Evolutionary conservation across 129 eudicot species (phyloP).

Genomic region (Sambucus nigra): DNA sequence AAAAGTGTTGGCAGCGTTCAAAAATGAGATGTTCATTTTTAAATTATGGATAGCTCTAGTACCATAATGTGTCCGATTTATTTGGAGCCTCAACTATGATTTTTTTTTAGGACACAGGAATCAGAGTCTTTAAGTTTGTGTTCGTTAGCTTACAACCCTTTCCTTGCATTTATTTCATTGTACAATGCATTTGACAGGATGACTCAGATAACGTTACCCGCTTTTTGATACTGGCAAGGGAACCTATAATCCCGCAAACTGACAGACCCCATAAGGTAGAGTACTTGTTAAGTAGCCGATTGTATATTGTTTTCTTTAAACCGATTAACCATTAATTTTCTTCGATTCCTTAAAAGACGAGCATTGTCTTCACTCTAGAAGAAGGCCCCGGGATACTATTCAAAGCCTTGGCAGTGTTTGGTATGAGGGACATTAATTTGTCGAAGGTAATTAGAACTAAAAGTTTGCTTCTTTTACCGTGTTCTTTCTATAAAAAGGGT

Average conservation of each 20-base stretch:
- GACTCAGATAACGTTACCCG: conserved; percentile 65
- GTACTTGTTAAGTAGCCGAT: background rate
- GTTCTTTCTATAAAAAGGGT: background rate
- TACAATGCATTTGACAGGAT: conserved; percentile 36
- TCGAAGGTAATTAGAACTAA: conserved; percentile 39
- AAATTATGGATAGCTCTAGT: too few species aligned
- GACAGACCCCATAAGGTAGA: conserved; percentile 68
- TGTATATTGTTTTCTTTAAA: conserved; percentile 5
- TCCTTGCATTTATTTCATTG: background rate
- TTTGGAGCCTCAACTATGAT: too few species aligned
- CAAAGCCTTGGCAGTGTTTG: conserved; percentile 91
- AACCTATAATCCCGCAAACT: conserved; percentile 71
- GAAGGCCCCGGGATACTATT: conserved; percentile 90
- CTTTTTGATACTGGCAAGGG: conserved; percentile 75
- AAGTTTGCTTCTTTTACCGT: background rate
- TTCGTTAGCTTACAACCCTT: background rate
- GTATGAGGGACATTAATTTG: conserved; percentile 59
- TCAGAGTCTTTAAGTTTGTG: too few species aligned
- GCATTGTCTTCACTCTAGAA: conserved; percentile 81
- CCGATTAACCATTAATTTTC: background rate
- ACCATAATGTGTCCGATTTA: too few species aligned
- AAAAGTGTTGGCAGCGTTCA: too few species aligned
- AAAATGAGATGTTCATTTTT: too few species aligned
- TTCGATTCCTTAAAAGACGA: conserved; percentile 38
- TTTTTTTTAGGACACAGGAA: too few species aligned